A percentile compares a stretch with the other conserved stretches of the same genome.
Conservation (phyloP, 805 yeast genomes). For the Nakazawaea anatomiae region DNA sequence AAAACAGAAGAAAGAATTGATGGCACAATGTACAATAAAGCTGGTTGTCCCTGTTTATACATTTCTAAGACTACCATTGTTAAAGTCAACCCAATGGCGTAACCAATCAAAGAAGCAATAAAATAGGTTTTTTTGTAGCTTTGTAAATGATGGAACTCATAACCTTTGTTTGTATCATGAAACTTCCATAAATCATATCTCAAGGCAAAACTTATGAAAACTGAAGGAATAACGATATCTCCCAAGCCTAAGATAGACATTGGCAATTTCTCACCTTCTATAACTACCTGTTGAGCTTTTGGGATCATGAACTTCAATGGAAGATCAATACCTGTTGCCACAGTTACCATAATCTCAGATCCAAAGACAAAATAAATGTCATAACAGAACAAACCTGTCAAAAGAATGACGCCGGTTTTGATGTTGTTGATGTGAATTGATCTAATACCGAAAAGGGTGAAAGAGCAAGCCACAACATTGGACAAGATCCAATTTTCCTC, state of each 20-base stretch:
- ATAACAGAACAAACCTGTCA: slow-evolving; percentile 48
- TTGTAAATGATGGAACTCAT: slow-evolving; percentile 35
- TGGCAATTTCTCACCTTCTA: slow-evolving; percentile 9
- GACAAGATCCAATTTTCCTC: slow-evolving; percentile 40
- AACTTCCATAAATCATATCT: slow-evolving; percentile 45
- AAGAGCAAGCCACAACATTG: slow-evolving; percentile 35
- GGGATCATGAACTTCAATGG: slow-evolving; percentile 50
- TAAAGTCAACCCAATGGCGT: slow-evolving; percentile 35
- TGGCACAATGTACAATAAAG: slow-evolving; percentile 60
- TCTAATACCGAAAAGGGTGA: slow-evolving; percentile 39
- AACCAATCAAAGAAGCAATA: slow-evolving; percentile 36
- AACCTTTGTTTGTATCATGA: slow-evolving; percentile 24
- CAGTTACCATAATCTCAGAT: slow-evolving; percentile 55
- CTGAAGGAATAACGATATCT: slow-evolving; percentile 59
- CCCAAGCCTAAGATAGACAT: slow-evolving; percentile 55
- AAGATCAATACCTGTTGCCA: slow-evolving; percentile 48
- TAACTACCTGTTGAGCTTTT: slow-evolving; percentile 13
- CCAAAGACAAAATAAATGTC: slow-evolving; percentile 66
- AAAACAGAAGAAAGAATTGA: slow-evolving; percentile 28
- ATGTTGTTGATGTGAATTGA: slow-evolving; percentile 35
- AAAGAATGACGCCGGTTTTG: slow-evolving; percentile 36
- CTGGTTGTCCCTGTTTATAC: slow-evolving; percentile 55
- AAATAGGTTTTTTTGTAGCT: slow-evolving; percentile 41
- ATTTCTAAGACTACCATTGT: slow-evolving; percentile 36
- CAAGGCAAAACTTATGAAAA: slow-evolving; percentile 44